Percentiles rank a stretch among this genome's conserved stretches.
These are phyloP conservation scores for Hypoxylon perforatum DNA, from an alignment of 495 filamentous ascomycete species.

Conservation along the genomic window DNA sequence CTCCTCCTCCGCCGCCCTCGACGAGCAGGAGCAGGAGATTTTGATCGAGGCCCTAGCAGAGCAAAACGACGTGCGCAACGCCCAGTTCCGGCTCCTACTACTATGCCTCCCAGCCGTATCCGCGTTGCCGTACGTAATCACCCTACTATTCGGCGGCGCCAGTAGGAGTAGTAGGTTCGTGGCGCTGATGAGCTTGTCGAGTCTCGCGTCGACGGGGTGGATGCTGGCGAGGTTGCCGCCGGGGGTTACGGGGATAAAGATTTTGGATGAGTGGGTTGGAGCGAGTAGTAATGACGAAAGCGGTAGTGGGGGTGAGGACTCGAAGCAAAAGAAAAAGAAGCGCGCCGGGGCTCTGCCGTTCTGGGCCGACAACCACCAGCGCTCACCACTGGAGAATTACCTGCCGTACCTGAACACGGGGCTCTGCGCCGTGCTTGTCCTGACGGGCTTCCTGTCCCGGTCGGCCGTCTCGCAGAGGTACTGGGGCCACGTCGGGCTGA, in stretches of 20 bases:
- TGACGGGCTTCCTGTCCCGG: constrained; percentile 47
- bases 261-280: constrained; percentile 48
- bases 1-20: constrained; percentile 10
- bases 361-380: constrained; percentile 16
- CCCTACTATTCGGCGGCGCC: constrained; percentile 51
- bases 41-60: constrained; percentile 67
- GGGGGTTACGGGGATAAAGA: constrained; percentile 48
- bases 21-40: constrained; percentile 72
- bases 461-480: constrained; percentile 15
- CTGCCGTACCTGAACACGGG: constrained; percentile 61
- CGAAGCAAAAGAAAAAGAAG: not conserved
- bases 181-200: constrained; percentile 67
- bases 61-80: constrained; percentile 69
- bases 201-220: constrained; percentile 68
- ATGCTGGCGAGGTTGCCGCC: constrained; percentile 55
- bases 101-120: constrained; percentile 66
- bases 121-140: constrained; percentile 62
- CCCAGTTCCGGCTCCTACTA: constrained; percentile 67
- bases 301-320: not conserved
- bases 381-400: constrained; percentile 54
- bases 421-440: constrained; percentile 51
- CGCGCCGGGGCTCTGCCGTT: constrained; percentile 7
- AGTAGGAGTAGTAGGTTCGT: not conserved
- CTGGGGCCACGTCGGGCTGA: constrained; percentile 43
- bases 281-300: not conserved